Evolutionary conservation across 495 filamentous ascomycete genomes (phyloP), one percentile per base, ranked within the genome.

Genomic region (Aspergillus haitiensis): DNA sequence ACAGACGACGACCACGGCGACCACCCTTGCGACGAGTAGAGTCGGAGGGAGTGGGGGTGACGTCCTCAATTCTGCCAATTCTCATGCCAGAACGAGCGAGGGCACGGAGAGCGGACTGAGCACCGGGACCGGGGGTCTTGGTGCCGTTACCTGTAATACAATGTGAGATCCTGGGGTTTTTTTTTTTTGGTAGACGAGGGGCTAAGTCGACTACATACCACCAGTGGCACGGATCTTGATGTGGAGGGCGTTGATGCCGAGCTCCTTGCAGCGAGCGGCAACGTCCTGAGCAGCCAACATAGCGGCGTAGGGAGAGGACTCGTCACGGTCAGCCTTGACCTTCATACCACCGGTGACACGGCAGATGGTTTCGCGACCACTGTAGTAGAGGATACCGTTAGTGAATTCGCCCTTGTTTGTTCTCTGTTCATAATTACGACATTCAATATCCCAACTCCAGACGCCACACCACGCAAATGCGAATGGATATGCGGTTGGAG

Each of bases 341-440:
- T 99, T 99, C 94, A 98, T 98, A 75, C 94, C 94, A 80, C 94
- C 94, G 69, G 94, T 99, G 60, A 99, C 92, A 88, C 94, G 92
- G 86, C 84, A 87, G 81, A 99, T 93, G 81, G 94, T 99, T 92
- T 99, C 94, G 81, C 94, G 94, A 81, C 94, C 94, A 81, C 91
- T 96, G 86, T 82, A 79, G 83, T 81, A 50, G 6, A n/a, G n/a
- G n/a, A 34, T 7, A 36, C 15, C 33, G 40, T 60, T 56, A 51
- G 37, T 42, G 9, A 34, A 32, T 31, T 15, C 5, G 15, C 18
- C 16, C 33, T 69, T 61, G 56, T 47, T 52, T n/a, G 6, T 46
- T 50, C 40, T 40, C 6, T 10, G 12, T 9, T 36, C 21, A 11
- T 16, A 32, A 16, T 13, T 11, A 13, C 11, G 39, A 27, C 21